These are phyloP conservation scores for Fragilaria radians DNA, from an alignment of 108 stramenopile genomes.

Conservation along the genomic window DNA sequence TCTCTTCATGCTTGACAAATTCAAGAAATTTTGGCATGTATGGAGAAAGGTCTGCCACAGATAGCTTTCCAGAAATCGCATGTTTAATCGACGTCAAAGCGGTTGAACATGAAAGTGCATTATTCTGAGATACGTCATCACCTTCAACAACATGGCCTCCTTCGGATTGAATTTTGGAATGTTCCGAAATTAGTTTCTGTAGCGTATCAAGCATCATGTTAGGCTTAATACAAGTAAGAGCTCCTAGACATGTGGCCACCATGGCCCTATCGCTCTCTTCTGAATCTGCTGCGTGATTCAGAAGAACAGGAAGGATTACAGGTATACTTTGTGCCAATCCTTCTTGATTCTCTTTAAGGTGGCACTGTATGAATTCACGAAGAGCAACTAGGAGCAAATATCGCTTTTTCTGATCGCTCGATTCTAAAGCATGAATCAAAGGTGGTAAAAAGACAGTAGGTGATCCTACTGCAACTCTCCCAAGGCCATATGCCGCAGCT, in stretches of 20 bases:
- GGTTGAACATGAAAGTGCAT: conserved; percentile 69
- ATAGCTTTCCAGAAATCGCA: conserved; percentile 76
- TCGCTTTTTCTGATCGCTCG: conserved; percentile 72
- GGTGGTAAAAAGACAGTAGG: conserved; percentile 71
- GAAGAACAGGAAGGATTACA: conserved; percentile 77
- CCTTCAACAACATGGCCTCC: conserved; percentile 28
- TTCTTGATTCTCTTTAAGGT: conserved; percentile 45
- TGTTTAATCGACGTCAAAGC: conserved; percentile 80
- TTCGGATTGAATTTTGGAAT: conserved; percentile 26
- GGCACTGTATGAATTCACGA: conserved; percentile 90
- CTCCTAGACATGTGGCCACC: conserved; percentile 96
- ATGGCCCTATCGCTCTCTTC: conserved; percentile 94
- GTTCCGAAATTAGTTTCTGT: conserved; percentile 27
- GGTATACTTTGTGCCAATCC: conserved; percentile 41
- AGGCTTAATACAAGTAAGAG: conserved; percentile 73
- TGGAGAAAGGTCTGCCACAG: conserved; percentile 34
- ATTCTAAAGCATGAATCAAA: conserved; percentile 75
- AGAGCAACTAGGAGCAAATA: conserved; percentile 91
- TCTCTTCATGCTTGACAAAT: conserved; percentile 78
- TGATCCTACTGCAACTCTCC: conserved; percentile 82
- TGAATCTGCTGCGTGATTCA: conserved; percentile 55
- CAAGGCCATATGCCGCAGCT: conserved; percentile 91
- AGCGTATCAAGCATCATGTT: conserved; percentile 57
- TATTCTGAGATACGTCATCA: conserved; percentile 43
- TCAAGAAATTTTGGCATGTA: conserved; percentile 75